Evolutionary conservation across 176 grass and related monocot species (phyloP), one percentile per base, ranked within the genome.

Genomic region (Aechmea fasciata): DNA sequence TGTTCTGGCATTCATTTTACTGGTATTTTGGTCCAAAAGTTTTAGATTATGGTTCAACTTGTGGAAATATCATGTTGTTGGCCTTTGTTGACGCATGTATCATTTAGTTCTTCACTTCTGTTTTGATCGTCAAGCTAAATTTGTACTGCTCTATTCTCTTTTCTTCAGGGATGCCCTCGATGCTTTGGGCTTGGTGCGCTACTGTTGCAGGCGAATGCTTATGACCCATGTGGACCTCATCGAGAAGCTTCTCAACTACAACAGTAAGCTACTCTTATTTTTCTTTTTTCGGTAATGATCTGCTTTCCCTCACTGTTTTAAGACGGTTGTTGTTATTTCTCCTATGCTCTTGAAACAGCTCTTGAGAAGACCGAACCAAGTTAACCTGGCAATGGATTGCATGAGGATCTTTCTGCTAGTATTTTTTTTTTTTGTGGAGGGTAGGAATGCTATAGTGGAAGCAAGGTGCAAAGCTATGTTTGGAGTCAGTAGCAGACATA

Each of bases 201-300:
- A 96, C 71, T 96, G 92, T 77, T 96, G 92, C 67, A 73, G 92
- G 73, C 72, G 83, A 63, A 96, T 96, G 92, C 88, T 96, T 19
- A 96, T 96, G 92, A 96, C 92, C 54, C 92, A 96, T 92, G 92
- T 96, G 70, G 92, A 96, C 64, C 92, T 92, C 67, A 96, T 92
- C 0, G 88, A 96, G 64, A 96, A 96, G 76, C 75, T 96, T 71
- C 88, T 96, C 23, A 96, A 92, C 76, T 96, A 96, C 81, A 96
- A 92, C 70, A 89, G 92, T 96, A 89, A 87, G 83, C 69, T 66
- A 20, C 52, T 61, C 50, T 57, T n/a, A 73, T 47, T 74, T 48
- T 6, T 79, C 13, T 20, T 69, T 41, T 73, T 22, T 29, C 24
- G 59, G 51, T 55, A 79, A 49, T 1, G 17, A 9, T 65, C 65